Evolutionary conservation across 768 basidiomycete species (phyloP).

Genomic region (Amanita muscaria): DNA sequence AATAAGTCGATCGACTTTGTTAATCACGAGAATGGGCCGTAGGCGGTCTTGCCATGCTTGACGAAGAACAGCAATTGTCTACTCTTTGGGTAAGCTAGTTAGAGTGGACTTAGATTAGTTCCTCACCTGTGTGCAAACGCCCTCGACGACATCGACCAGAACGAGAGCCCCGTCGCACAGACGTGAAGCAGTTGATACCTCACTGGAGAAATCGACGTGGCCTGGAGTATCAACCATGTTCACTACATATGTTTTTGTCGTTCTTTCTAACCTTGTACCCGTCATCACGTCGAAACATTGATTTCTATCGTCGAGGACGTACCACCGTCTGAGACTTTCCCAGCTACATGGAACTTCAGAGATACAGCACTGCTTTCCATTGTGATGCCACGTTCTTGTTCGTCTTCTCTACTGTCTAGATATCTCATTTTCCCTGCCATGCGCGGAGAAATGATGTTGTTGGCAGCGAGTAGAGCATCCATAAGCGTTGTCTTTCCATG

Average conservation of each 20-base stretch:
- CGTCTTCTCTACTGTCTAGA: constrained; percentile 91
- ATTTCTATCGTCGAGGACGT: constrained; percentile 17
- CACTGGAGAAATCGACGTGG: constrained; percentile 96
- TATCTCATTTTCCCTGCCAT: constrained; percentile 97
- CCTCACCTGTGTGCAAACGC: constrained; percentile 91
- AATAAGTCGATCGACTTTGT: constrained; percentile 91
- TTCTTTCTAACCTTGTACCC: constrained; percentile 36
- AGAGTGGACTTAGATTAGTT: not conserved
- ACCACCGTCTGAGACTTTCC: constrained; percentile 49
- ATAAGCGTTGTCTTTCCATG: constrained; percentile 96
- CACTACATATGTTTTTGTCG: constrained; percentile 66
- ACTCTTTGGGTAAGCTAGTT: not conserved
- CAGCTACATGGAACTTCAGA: constrained; percentile 76
- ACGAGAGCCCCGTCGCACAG: constrained; percentile 94
- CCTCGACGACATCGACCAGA: constrained; percentile 93
- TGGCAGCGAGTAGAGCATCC: constrained; percentile 91
- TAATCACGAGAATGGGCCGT: constrained; percentile 89
- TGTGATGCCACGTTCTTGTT: constrained; percentile 95
- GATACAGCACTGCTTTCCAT: constrained; percentile 98
- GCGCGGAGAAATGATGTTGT: constrained; percentile 90
- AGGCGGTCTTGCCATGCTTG: constrained; percentile 92
- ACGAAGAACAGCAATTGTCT: constrained; percentile 93
- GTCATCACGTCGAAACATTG: constrained; percentile 20
- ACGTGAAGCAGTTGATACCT: constrained; percentile 90
- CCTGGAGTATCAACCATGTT: constrained; percentile 99